Conservation (phyloP, 768 basidiomycete genomes). For the Tephrocybe rancida region DNA sequence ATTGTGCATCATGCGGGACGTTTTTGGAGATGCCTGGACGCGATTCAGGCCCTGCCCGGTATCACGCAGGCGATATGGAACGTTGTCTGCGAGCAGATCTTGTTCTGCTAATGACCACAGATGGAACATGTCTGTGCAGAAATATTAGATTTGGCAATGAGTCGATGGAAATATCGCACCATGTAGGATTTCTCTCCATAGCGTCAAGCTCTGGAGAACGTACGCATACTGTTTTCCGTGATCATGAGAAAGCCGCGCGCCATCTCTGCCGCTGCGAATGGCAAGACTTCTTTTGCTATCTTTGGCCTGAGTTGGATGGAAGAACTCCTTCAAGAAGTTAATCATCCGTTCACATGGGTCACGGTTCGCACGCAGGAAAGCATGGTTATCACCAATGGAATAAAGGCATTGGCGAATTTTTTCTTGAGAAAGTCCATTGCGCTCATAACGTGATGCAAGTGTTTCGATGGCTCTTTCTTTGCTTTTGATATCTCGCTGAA, state of each 20-base stretch:
- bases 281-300: conserved; percentile 69
- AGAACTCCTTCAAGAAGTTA: conserved; percentile 69
- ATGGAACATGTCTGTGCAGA: conserved; percentile 77
- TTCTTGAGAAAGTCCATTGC: conserved; percentile 63
- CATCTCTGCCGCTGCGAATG: conserved; percentile 79
- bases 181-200: conserved; percentile 86
- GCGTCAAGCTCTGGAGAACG: conserved; percentile 82
- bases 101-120: conserved; percentile 82
- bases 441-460: conserved; percentile 64
- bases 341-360: conserved; percentile 92
- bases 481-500: conserved; percentile 81
- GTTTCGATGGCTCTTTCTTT: conserved; percentile 87
- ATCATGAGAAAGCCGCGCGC: conserved; percentile 82
- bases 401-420: conserved; percentile 78
- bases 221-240: conserved; percentile 86
- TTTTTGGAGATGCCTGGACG: conserved; percentile 85
- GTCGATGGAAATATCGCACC: conserved; percentile 43
- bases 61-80: conserved; percentile 80
- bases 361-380: conserved; percentile 83
- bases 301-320: conserved; percentile 72
- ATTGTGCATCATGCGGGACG: conserved; percentile 87
- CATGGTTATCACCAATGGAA: conserved; percentile 89
- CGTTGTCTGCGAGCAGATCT: conserved; percentile 75
- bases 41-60: conserved; percentile 92
- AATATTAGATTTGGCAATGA: conserved; percentile 3